Evolutionary conservation across 345 rosid genomes (phyloP), one percentile per base, ranked within the genome.

Genomic region (Salix exigua): DNA sequence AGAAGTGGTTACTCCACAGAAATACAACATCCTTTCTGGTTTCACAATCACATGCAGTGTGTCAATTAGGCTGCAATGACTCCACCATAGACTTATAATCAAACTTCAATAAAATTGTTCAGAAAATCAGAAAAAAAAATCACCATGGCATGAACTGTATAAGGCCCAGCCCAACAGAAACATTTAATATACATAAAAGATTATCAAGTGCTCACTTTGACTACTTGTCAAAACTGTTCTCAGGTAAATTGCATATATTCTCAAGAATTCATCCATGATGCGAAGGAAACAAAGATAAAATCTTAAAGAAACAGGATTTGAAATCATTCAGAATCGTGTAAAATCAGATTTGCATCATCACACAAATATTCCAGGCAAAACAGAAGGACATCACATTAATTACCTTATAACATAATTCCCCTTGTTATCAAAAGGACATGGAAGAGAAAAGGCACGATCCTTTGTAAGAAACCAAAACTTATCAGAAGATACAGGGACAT

Each of bases 401-500:
- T 86, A 95, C 97, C 97, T 92, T 81, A 95, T 90, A 73, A 95
- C 90, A 82, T 91, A 95, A 86, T 95, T 95, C 70, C 97, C 97
- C 68, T 78, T 84, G 85, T 95, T 95, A 83, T 90, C 87, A 83
- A 95, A 95, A 25, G 99, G 97, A 84, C 80, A 84, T 75, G 99
- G 99, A 79, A 95, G 97, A 73, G 96, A 82, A 78, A 88, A 67
- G 19, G 97, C 91, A 83, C 81, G 92, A 75, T 89, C 76, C 82
- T 93, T 88, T 12, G 97, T 90, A 78, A 95, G 88, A 80, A 86
- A 88, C 93, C 86, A 91, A 84, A 95, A 95, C 79, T 92, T 92
- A 83, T 95, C 99, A 1, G 96, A 91, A 80, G 96, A 84, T 75
- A 91, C 97, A 76, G 97, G 89, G 71, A 89, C 89, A 78, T 63